phyloP scores from a whole-genome alignment of 495 filamentous ascomycete genomes.

The Neurospora sp. region DNA sequence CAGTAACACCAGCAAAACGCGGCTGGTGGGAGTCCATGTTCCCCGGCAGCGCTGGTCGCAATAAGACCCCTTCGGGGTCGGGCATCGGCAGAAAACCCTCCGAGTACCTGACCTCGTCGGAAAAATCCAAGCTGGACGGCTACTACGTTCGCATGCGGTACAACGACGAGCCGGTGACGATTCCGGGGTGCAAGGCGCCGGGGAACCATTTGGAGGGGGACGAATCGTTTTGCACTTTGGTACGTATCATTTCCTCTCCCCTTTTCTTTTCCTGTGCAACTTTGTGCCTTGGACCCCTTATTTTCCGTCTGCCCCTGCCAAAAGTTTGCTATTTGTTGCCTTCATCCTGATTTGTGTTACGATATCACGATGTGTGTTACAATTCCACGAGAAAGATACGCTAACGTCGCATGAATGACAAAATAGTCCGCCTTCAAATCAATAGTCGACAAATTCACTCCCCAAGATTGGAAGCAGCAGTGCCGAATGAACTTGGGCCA shows the following conservation, averaged over 20 bases:
- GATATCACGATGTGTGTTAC: background rate
- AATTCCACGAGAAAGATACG: background rate
- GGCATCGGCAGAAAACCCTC: constrained; percentile 44
- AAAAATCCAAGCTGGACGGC: constrained; percentile 47
- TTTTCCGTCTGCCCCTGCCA: background rate
- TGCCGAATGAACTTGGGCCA: constrained; percentile 58
- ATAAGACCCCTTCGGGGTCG: too few relatives aligned
- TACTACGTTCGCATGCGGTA: constrained; percentile 95
- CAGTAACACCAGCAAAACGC: constrained; percentile 10
- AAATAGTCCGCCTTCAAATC: constrained; percentile 75
- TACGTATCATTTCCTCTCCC: constrained; percentile 23
- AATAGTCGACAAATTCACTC: constrained; percentile 85
- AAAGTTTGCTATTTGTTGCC: background rate
- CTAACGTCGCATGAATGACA: background rate
- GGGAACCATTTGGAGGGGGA: constrained; percentile 86
- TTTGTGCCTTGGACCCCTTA: background rate
- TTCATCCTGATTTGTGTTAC: background rate
- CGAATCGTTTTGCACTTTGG: constrained; percentile 84
- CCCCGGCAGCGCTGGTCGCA: constrained; percentile 4
- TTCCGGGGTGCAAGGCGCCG: constrained; percentile 67
- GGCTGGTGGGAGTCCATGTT: constrained; percentile 42
- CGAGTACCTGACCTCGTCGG: constrained; percentile 34
- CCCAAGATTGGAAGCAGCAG: constrained; percentile 64
- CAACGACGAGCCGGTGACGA: constrained; percentile 70
- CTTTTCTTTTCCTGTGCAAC: background rate